Evolutionary conservation across 192 early-diverging fungal genomes (phyloP), one percentile per base, ranked within the genome.

Genomic region (Tieghemiomyces parasiticus): DNA sequence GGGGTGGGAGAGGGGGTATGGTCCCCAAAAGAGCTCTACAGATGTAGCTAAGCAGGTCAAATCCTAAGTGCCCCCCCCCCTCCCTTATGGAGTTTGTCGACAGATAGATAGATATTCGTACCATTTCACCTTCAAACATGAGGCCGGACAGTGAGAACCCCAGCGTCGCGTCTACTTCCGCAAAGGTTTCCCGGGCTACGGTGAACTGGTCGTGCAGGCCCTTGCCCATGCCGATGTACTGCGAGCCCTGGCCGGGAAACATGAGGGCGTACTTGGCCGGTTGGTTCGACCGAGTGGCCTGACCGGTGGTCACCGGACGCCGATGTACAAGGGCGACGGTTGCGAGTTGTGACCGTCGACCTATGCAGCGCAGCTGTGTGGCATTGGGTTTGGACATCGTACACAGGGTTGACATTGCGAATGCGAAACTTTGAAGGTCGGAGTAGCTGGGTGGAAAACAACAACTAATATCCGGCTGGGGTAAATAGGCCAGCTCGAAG

Each of bases 221-320:
- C 63, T 73, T 74, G 10, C 90, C 91, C 95, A 97, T 97, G 49
- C 95, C 90, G 65, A 88, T 77, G 73, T 80, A 88, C 67, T 90
- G 87, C 12, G 87, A 83, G 45, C 87, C 87, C 67, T 90, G 87
- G 16, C 87, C 87, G 24, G 55, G 55, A 38, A 58, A 58, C 22
- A 58, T 19, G 55, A 58, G 26, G 55, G 55, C 55, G 20, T n/a
- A 31, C 26, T 35, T 34, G 24, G 55, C n/a, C n/a, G 33, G 19
- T 12, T 30, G 34, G 0, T 14, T 48, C 6, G 38, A 44, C 38
- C 28, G 8, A 10, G 28, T 54, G 28, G 52, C n/a, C n/a, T n/a
- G n/a, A n/a, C n/a, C n/a, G n/a, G n/a, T n/a, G n/a, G n/a, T n/a
- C n/a, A n/a, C n/a, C n/a, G n/a, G n/a, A n/a, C n/a, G n/a, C n/a